phyloP scores from a whole-genome alignment of 257 asterid genomes.

The Pogostemon cablin region DNA sequence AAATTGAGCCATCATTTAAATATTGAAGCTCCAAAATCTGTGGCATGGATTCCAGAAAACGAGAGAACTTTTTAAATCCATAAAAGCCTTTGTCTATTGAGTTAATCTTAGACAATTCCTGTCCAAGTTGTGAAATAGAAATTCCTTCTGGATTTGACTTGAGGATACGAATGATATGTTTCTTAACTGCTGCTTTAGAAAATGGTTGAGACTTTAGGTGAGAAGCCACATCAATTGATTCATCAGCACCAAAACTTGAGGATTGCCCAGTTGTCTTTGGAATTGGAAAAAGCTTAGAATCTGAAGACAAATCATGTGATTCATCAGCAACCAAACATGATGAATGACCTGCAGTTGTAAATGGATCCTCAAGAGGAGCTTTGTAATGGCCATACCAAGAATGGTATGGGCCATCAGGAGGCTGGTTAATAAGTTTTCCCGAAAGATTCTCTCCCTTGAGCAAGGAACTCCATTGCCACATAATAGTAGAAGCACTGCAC shows the following conservation, averaged over 20 bases:
- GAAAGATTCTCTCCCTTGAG: constrained; percentile 70
- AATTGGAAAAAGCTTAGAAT: constrained; percentile 53
- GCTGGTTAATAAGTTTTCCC: constrained; percentile 88
- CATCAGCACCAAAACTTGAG: constrained; percentile 38
- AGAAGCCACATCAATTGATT: constrained; percentile 36
- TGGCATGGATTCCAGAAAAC: constrained; percentile 82
- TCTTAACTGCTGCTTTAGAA: constrained; percentile 60
- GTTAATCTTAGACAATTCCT: constrained; percentile 52
- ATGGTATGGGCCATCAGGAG: constrained; percentile 88
- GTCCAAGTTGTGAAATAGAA: constrained; percentile 55
- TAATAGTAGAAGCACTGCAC: constrained; percentile 88
- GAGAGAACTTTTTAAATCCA: constrained; percentile 75
- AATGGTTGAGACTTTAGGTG: constrained; percentile 48
- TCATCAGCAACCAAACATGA: constrained; percentile 39
- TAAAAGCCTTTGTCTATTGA: constrained; percentile 61
- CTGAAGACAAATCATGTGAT: constrained; percentile 45
- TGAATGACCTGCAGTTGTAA: constrained; percentile 51
- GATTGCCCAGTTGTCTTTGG: constrained; percentile 59
- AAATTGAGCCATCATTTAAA: constrained; percentile 43
- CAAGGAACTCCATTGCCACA: constrained; percentile 94
- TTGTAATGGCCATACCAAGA: constrained; percentile 89
- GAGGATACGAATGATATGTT: constrained; percentile 52
- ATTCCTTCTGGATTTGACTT: constrained; percentile 68
- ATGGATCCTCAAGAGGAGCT: constrained; percentile 78
- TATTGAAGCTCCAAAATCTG: constrained; percentile 52